Percentiles rank a stretch among this genome's conserved stretches.
phyloP scores from a whole-genome alignment of 352 stramenopile genomes.

The Pythium inflatum region DNA sequence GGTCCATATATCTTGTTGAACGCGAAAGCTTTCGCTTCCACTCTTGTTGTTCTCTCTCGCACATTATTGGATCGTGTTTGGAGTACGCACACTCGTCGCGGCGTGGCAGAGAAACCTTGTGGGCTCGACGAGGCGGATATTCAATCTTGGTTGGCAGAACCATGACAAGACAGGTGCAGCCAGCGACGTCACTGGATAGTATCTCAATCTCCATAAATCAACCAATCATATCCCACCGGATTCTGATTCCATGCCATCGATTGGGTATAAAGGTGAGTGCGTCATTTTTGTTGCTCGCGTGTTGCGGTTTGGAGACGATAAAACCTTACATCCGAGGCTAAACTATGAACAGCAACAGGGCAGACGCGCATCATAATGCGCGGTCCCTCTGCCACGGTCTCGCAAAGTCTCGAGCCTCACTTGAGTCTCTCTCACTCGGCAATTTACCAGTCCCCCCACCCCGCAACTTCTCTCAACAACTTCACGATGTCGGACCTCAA shows the following conservation, averaged over 20 bases:
- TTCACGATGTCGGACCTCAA: conserved; percentile 81
- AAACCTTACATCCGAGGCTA: conserved; percentile 31
- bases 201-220: conserved; percentile 22
- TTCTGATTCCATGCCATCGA: too few species aligned
- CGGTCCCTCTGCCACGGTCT: neutral
- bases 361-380: neutral
- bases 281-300: conserved; percentile 27
- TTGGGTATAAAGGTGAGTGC: conserved; percentile 30
- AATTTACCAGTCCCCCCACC: conserved; percentile 35
- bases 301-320: too few species aligned
- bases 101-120: neutral
- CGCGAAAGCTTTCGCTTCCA: neutral
- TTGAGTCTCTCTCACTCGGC: conserved; percentile 48
- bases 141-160: too few species aligned
- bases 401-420: neutral
- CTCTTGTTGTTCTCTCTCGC: neutral
- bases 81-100: too few species aligned
- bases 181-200: conserved; percentile 13
- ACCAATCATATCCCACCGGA: too few species aligned
- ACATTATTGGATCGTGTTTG: neutral
- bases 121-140: neutral
- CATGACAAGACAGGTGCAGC: neutral
- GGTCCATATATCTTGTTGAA: neutral
- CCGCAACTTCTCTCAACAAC: conserved; percentile 18
- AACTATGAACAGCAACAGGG: conserved; percentile 1